Conservation (phyloP, 75 land plant genomes). For the Sequoiadendron giganteum region DNA sequence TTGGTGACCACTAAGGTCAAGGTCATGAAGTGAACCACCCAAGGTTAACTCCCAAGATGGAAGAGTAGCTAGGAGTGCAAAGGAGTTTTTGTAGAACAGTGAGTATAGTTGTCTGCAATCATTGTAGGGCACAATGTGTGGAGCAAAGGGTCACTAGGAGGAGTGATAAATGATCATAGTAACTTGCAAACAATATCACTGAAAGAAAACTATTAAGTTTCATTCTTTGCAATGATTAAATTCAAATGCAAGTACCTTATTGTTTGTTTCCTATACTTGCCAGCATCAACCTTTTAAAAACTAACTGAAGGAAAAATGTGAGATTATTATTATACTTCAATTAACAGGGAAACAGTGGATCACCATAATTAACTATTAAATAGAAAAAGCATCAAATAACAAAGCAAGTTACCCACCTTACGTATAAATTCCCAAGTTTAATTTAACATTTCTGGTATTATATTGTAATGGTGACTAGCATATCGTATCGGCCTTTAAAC, state of each 20-base stretch:
- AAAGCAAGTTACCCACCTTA: neutral
- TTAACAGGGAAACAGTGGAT: neutral
- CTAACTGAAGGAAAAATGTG: neutral
- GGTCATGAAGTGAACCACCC: no score
- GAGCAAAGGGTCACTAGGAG: no score
- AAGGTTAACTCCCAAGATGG: no score
- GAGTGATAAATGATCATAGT: neutral
- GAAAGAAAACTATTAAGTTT: neutral
- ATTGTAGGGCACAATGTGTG: no score
- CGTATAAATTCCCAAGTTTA: no score
- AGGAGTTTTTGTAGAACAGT: no score
- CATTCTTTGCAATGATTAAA: neutral
- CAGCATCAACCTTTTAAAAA: conserved; percentile 13
- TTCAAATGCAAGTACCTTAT: conserved; percentile 14
- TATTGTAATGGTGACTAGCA: neutral
- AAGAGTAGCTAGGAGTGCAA: no score
- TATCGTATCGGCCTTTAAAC: neutral
- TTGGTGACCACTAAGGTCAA: no score
- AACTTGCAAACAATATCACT: neutral
- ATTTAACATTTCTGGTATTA: no score
- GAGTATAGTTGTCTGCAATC: no score
- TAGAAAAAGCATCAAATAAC: neutral
- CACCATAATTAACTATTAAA: neutral
- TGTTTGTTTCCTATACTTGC: conserved; percentile 10
- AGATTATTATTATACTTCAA: neutral